Evolutionary conservation across 2,329 filamentous ascomycete genomes (phyloP).

Genomic region (Biscogniauxia sp.): DNA sequence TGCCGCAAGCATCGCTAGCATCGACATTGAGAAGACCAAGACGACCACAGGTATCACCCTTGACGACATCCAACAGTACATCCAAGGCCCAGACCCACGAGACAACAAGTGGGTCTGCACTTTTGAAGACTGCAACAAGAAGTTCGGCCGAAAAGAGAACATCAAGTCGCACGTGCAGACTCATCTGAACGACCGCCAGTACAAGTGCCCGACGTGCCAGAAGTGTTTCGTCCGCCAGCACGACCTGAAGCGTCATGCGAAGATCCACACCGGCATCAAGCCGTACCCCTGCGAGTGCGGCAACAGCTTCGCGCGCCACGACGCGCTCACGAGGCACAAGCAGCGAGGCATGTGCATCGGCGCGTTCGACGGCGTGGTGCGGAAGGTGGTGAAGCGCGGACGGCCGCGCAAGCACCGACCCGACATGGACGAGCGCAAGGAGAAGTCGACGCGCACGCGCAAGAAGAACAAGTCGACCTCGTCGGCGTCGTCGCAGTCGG

Average conservation of each 20-base stretch:
- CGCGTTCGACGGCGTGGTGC: conserved; percentile 76
- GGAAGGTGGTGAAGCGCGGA: conserved; percentile 61
- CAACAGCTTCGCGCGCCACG: conserved; percentile 91
- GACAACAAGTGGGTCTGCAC: conserved; percentile 78
- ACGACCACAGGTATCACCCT: conserved; percentile 81
- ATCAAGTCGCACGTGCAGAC: conserved; percentile 99
- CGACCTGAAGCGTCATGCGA: conserved; percentile 93
- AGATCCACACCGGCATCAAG: conserved; percentile 96
- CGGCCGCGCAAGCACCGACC: conserved; percentile 62
- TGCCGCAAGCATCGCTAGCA: conserved; percentile 58
- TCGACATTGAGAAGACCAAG: conserved; percentile 64
- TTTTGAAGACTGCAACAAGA: conserved; percentile 78
- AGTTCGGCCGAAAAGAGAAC: conserved; percentile 96
- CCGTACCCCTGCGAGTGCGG: conserved; percentile 93
- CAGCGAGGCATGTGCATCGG: conserved; percentile 97
- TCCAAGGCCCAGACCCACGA: conserved; percentile 67
- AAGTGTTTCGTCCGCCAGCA: conserved; percentile 98
- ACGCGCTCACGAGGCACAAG: conserved; percentile 89
- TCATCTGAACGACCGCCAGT: conserved; percentile 93
- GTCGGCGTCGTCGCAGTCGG: conserved; percentile 50
- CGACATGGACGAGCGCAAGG: conserved; percentile 53
- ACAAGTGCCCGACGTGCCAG: conserved; percentile 85
- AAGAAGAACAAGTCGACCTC: conserved; percentile 55
- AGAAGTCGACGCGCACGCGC: conserved; percentile 56
- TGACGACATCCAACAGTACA: conserved; percentile 78